A percentile compares a stretch with the other conserved stretches of the same genome.
Evolutionary conservation across 805 yeast species (phyloP).

Genomic region (Danielia reshetovae): DNA sequence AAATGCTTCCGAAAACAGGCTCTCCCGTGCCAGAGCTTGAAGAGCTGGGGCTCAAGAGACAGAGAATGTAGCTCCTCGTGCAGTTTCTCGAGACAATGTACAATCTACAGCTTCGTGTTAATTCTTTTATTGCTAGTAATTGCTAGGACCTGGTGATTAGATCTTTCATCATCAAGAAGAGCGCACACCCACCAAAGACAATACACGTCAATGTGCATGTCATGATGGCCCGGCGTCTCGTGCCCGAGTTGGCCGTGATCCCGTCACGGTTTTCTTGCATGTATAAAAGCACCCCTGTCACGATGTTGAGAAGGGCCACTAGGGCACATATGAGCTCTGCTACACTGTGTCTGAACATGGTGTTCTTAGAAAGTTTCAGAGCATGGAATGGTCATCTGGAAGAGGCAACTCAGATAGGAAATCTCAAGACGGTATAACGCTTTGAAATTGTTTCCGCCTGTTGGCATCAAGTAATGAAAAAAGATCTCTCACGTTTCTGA

Average conservation of each 20-base stretch:
- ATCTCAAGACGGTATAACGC: too few relatives aligned
- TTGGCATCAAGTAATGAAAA: too few relatives aligned
- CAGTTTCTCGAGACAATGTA: too few relatives aligned
- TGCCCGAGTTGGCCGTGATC: constrained; percentile 9
- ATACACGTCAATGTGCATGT: constrained; percentile 10
- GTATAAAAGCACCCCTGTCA: constrained; percentile 8
- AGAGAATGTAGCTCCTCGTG: constrained; percentile 3
- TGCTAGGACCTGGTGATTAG: too few relatives aligned
- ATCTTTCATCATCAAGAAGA: constrained; percentile 8
- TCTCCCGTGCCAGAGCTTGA: constrained; percentile 2
- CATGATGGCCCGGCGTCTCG: constrained; percentile 11
- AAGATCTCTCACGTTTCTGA: too few relatives aligned
- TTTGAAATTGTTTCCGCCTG: neutral
- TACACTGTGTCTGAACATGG: constrained; percentile 2
- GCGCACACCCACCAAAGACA: constrained; percentile 5
- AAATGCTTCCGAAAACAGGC: constrained; percentile 12
- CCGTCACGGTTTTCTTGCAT: constrained; percentile 8
- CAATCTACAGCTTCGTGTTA: too few relatives aligned
- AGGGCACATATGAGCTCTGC: constrained; percentile 7
- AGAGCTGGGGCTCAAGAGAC: constrained; percentile 4
- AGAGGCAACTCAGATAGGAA: too few relatives aligned
- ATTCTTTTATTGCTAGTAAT: too few relatives aligned
- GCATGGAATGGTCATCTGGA: too few relatives aligned
- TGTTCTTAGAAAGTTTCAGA: too few relatives aligned
- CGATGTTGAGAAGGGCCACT: constrained; percentile 7